phyloP scores from a whole-genome alignment of 2,329 filamentous ascomycete genomes.

The Phialemoniopsis sp. region DNA sequence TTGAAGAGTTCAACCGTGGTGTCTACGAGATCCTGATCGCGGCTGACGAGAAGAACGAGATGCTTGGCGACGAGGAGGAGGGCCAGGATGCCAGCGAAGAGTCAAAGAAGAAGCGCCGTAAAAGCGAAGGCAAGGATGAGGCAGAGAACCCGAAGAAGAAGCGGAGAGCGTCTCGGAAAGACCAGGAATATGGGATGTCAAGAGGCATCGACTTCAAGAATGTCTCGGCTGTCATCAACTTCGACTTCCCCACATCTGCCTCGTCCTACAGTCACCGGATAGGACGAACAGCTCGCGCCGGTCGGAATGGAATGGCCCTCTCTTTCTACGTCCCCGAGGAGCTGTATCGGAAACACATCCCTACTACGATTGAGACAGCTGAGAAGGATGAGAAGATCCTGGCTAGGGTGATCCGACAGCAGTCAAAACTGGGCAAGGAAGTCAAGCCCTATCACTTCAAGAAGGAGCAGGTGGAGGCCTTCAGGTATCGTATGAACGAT shows the following conservation, averaged over 20 bases:
- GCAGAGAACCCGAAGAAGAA: conserved; percentile 51
- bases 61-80: conserved; percentile 28
- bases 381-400: conserved; percentile 84
- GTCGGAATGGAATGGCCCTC: conserved; percentile 90
- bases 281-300: conserved; percentile 86
- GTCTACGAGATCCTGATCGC: conserved; percentile 98
- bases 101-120: conserved; percentile 19
- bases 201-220: conserved; percentile 96
- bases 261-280: conserved; percentile 94
- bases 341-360: conserved; percentile 82
- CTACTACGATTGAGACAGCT: conserved; percentile 71
- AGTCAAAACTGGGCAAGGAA: conserved; percentile 76
- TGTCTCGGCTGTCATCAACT: conserved; percentile 92
- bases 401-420: conserved; percentile 72
- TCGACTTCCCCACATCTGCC: conserved; percentile 83
- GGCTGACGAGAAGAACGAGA: conserved; percentile 55
- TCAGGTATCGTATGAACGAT: conserved; percentile 92
- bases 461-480: conserved; percentile 88
- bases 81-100: conserved; percentile 42
- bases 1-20: conserved; percentile 94
- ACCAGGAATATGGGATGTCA: conserved; percentile 92
- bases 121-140: conserved; percentile 19
- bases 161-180: conserved; percentile 59
- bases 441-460: conserved; percentile 91
- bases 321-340: conserved; percentile 86